These are phyloP conservation scores for Mortierella alpina DNA, from an alignment of 192 early-diverging fungal genomes.

Conservation along the genomic window DNA sequence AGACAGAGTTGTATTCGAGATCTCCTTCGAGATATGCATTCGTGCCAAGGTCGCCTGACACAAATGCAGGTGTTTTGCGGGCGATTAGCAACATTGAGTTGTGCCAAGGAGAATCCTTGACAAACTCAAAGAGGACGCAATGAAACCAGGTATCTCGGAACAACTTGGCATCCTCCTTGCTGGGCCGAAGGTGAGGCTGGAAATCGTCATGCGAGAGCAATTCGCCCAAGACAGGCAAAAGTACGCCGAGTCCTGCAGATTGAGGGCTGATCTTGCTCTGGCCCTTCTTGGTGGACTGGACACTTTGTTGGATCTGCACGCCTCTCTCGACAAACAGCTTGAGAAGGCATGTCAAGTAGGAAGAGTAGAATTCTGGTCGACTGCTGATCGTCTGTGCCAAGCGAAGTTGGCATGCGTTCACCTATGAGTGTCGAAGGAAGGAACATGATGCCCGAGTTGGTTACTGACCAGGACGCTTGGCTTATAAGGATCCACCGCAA, in stretches of 20 bases:
- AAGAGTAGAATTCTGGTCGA: conserved; percentile 66
- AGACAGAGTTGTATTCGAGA: conserved; percentile 86
- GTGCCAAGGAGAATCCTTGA: conserved; percentile 78
- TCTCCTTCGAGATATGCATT: conserved; percentile 88
- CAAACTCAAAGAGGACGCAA: conserved; percentile 80
- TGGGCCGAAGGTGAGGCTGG: conserved; percentile 63
- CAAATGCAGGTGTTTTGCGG: conserved; percentile 84
- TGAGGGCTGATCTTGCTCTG: conserved; percentile 59
- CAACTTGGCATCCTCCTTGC: conserved; percentile 70
- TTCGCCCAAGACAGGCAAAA: conserved; percentile 70
- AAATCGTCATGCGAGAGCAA: conserved; percentile 71
- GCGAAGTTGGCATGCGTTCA: conserved; percentile 55
- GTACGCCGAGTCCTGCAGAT: conserved; percentile 63
- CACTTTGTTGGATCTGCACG: conserved; percentile 61
- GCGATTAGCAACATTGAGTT: conserved; percentile 79
- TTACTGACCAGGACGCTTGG: background rate
- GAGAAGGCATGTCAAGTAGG: conserved; percentile 65
- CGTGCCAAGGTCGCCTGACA: conserved; percentile 67
- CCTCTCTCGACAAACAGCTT: conserved; percentile 72
- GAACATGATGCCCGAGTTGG: background rate
- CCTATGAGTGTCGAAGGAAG: conserved; percentile 28
- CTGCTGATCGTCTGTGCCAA: conserved; percentile 60
- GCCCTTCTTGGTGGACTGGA: conserved; percentile 55
- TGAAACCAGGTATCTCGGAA: conserved; percentile 96
- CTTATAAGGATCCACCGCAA: background rate